phyloP scores from a whole-genome alignment of 495 filamentous ascomycete species.

The Corynascus novoguineensis region DNA sequence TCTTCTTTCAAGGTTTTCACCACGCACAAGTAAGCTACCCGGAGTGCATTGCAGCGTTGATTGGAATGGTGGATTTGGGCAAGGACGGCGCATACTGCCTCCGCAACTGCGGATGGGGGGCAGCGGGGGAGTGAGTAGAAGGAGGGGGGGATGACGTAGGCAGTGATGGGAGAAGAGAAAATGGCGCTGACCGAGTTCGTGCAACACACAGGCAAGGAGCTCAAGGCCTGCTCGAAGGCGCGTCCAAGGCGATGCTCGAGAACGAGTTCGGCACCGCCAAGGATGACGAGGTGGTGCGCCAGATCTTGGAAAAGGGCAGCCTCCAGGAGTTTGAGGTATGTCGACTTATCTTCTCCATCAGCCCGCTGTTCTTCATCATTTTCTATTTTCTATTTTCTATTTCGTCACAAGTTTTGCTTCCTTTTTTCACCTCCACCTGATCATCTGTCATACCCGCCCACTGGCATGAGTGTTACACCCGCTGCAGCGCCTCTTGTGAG shows the following conservation, averaged over 20 bases:
- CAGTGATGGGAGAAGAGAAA: neutral
- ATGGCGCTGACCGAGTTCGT: neutral
- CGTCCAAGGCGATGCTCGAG: constrained; percentile 67
- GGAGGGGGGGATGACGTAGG: neutral
- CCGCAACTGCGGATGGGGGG: too few species aligned
- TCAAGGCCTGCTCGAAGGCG: constrained; percentile 70
- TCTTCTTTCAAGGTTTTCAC: constrained; percentile 85
- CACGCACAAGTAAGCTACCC: constrained; percentile 79
- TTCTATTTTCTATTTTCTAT: too few species aligned
- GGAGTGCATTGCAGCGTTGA: too few species aligned
- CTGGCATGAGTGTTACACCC: neutral
- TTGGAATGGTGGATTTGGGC: too few species aligned
- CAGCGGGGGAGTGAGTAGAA: too few species aligned
- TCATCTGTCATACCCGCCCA: neutral
- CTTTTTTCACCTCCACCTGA: neutral
- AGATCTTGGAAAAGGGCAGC: constrained; percentile 73
- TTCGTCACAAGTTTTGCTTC: too few species aligned
- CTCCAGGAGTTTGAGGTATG: constrained; percentile 64
- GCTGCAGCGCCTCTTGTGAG: neutral
- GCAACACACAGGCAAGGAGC: constrained; percentile 63
- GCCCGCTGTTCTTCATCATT: neutral
- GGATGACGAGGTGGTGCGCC: constrained; percentile 69
- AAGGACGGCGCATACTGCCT: too few species aligned
- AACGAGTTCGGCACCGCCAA: constrained; percentile 79
- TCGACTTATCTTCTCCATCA: neutral